Evolutionary conservation across 1,284 basidiomycete genomes (phyloP).

Genomic region (Schizophyllum commune): DNA sequence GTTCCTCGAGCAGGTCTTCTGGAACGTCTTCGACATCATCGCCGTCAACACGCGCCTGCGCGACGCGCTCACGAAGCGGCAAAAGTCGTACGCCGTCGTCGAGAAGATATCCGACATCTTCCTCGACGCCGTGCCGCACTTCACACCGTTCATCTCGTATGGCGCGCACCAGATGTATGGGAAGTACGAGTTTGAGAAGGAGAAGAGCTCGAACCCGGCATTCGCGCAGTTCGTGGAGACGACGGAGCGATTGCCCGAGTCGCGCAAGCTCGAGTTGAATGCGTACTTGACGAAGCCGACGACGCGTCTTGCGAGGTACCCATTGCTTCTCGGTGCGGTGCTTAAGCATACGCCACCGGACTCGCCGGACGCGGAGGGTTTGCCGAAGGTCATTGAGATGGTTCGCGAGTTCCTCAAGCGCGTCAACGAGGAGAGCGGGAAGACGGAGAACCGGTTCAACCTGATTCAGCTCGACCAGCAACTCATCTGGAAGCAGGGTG

Average conservation of each 20-base stretch:
- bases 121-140: constrained; percentile 82
- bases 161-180: constrained; percentile 97
- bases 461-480: constrained; percentile 86
- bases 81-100: constrained; percentile 91
- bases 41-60: constrained; percentile 80
- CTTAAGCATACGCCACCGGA: constrained; percentile 91
- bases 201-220: constrained; percentile 88
- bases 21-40: constrained; percentile 96
- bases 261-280: constrained; percentile 94
- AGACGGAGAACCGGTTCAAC: constrained; percentile 91
- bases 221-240: constrained; percentile 97
- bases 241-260: constrained; percentile 90
- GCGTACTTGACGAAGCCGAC: constrained; percentile 99
- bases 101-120: constrained; percentile 91
- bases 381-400: constrained; percentile 52
- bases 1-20: constrained; percentile 94
- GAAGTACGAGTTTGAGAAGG: constrained; percentile 99
- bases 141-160: constrained; percentile 90
- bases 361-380: constrained; percentile 54
- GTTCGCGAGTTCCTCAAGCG: constrained; percentile 81
- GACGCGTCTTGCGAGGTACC: constrained; percentile 93
- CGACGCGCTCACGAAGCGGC: constrained; percentile 92
- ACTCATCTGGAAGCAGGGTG: constrained; percentile 78
- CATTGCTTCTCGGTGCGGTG: constrained; percentile 88
- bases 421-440: constrained; percentile 90